Evolutionary conservation across 495 filamentous ascomycete genomes (phyloP), one percentile per base, ranked within the genome.

Genomic region (Aspergillus avenaceus): DNA sequence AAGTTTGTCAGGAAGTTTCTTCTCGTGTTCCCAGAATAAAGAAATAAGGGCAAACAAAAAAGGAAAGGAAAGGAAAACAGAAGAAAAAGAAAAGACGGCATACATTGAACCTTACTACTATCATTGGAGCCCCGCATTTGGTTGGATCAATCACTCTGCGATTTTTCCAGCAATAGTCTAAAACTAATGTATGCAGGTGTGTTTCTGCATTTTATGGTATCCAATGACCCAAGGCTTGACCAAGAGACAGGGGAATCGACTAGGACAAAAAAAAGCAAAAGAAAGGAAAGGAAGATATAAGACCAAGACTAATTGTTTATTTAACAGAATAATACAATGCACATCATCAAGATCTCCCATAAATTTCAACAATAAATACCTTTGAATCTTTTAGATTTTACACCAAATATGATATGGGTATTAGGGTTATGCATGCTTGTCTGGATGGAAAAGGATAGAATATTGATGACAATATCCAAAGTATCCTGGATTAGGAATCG

Each of bases 101-200:
- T 45, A 11, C 5, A 11, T 21, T 24, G 40, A 26, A 42, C 29
- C 13, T 4, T 28, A 8, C n/a, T 28, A 8, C n/a, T 16, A 31
- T 43, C 28, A 23, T 36, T 47, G 54, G 32, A 40, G 50, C 47
- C 55, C 55, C 55, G 55, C 55, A 58, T 54, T 31, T 31, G 29
- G 26, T 45, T n/a, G 43, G 34, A 49, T 41, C 40, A 49, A 12
- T 34, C 29, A 26, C n/a, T 44, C 32, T 55, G 40, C 23, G 47
- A 28, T 37, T 32, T 14, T 14, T 25, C 18, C 38, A 49, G 40
- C 16, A 45, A 41, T 29, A 22, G 32, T 32, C 45, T 45, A 13
- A 46, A 23, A 42, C 47, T 56, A 56, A 45, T 48, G 51, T 48
- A 56, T 52, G 53, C 45, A 57, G 47, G 41, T 28, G 47, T 44